Evolutionary conservation across 1,284 basidiomycete species (phyloP).

Genomic region (Apiotrichum laibachii): DNA sequence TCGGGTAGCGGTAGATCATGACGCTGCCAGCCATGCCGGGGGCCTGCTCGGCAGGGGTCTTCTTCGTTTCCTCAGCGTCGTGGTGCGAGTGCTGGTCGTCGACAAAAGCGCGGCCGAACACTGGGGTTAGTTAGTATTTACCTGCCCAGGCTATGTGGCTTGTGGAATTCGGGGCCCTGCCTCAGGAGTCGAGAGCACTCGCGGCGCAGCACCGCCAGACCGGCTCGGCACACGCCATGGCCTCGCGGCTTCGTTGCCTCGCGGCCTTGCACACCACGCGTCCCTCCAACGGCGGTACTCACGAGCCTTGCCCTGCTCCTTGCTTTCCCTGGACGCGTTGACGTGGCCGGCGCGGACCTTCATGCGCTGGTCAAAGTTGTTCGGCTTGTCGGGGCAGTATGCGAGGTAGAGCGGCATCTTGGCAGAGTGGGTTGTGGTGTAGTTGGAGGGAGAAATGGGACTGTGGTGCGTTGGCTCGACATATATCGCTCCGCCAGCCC

Average conservation of each 20-base stretch:
- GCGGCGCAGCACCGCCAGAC: no score
- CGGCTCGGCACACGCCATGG: no score
- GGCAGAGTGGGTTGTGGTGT: neutral
- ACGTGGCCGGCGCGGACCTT: conserved; percentile 34
- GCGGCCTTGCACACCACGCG: no score
- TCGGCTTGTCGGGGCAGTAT: conserved; percentile 42
- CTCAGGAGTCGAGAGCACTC: neutral
- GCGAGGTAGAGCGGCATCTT: conserved; percentile 35
- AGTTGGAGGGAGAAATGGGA: neutral
- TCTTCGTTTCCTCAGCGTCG: neutral
- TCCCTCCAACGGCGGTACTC: neutral
- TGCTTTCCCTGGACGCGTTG: conserved; percentile 3
- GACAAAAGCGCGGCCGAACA: conserved; percentile 17
- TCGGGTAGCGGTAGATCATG: conserved; percentile 36
- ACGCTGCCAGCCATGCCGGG: conserved; percentile 37
- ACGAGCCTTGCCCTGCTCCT: conserved; percentile 7
- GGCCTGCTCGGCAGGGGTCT: conserved; percentile 5
- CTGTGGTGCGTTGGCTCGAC: neutral
- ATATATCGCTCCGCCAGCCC: no score
- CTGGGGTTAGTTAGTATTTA: conserved; percentile 1
- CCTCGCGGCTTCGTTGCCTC: no score
- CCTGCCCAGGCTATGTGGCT: no score
- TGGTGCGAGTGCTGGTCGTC: conserved; percentile 10
- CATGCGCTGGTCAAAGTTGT: conserved; percentile 33
- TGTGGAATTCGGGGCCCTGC: no score